Base-by-base conservation (phyloP, 768 basidiomycete species). In the Clavaria fumosa region DNA sequence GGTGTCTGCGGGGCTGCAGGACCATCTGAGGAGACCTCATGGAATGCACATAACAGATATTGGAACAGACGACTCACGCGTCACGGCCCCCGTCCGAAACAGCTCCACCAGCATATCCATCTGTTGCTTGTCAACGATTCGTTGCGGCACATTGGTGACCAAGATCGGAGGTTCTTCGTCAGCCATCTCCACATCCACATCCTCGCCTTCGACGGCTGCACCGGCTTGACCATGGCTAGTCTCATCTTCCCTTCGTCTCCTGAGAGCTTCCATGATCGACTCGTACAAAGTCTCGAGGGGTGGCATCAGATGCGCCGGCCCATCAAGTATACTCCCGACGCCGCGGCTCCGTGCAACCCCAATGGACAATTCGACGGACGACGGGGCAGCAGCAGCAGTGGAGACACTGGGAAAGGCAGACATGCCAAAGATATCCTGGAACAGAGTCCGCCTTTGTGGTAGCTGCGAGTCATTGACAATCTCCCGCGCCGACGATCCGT, bases 381-480 rank as follows among this genome's bases (percentile, higher is more conserved):
- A 34, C n/a, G 44, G 37, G 18, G 48, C 39, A 22, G 38, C 23
- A 9, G 44, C 36, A 12, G 53, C 44, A 23, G 50, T 43, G 22
- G 59, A 51, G 4, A 49, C 28, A 27, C 53, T 54, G 18, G 54
- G 47, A 46, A 89, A 74, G 2, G 80, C 79, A 31, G 83, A 72
- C 41, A 70, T 62, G 26, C 90, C 90, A 50, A 93, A 95, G 50
- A 91, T 83, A 50, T 91, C 88, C 53, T 86, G 80, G 59, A 91
- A 86, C 5, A 95, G 61, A 5, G 84, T 80, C 41, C 65, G 61
- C 43, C 45, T 63, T 46, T 45, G 49, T n/a, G n/a, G n/a, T n/a
- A n/a, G n/a, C 39, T 50, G 50, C 24, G 41, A 42, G 15, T 48
- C 50, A 34, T 52, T 49, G 35, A 41, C 51, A 40, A 66, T 57